phyloP scores from a whole-genome alignment of 73 alveolate species.

The Tetrahymena elliotti region DNA sequence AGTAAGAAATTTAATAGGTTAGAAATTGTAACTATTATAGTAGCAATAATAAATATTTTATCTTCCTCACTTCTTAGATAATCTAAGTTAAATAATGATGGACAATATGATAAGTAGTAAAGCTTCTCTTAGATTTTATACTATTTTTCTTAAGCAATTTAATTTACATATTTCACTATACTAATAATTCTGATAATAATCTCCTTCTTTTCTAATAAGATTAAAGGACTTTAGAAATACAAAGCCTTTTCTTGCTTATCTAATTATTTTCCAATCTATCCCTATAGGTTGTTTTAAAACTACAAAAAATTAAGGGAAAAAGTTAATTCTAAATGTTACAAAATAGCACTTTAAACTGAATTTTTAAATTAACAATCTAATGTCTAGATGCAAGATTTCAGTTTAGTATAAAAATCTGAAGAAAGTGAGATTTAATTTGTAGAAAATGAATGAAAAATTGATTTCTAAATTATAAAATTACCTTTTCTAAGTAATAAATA shows the following conservation, averaged over 20 bases:
- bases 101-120: neutral
- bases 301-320: neutral
- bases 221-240: neutral
- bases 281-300: neutral
- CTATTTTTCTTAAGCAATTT: neutral
- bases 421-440: neutral
- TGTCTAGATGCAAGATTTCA: neutral
- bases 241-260: neutral
- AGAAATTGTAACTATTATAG: neutral
- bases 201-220: neutral
- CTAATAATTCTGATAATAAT: neutral
- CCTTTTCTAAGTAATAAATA: no score
- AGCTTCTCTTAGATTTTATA: neutral
- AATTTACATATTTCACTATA: neutral
- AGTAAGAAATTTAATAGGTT: neutral
- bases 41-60: neutral
- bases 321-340: neutral
- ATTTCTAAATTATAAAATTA: no score
- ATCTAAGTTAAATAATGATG: neutral
- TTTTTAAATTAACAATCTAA: neutral
- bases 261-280: neutral
- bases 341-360: neutral
- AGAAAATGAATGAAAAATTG: neutral
- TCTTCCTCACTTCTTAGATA: neutral
- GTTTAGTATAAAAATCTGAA: neutral